Conservation (phyloP, 1,139 yeast species). For the Starmera stellimalicola region DNA sequence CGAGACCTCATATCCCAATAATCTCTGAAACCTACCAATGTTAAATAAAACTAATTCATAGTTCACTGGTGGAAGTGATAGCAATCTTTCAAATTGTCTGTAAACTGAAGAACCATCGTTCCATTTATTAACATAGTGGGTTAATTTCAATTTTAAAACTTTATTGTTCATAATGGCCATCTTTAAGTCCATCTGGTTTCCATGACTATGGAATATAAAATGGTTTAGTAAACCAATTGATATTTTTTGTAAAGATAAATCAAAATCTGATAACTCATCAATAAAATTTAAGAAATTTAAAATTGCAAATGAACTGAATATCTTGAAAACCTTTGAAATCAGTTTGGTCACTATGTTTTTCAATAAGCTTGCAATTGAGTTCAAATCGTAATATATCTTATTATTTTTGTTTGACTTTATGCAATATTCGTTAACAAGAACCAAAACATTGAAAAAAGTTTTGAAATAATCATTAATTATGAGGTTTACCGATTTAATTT, state of each 20-base stretch:
- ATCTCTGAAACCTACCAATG: conserved; percentile 1
- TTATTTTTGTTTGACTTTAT: conserved; percentile 6
- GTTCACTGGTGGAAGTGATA: conserved; percentile 9
- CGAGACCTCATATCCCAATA: conserved; percentile 5
- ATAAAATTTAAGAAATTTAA: conserved; percentile 27
- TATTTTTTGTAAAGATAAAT: conserved; percentile 22
- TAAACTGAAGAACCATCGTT: conserved; percentile 23
- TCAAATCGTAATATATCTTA: conserved; percentile 13
- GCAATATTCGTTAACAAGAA: conserved; percentile 20
- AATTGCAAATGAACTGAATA: conserved; percentile 30
- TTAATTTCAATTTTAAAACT: conserved; percentile 18
- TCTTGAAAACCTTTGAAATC: conserved; percentile 19
- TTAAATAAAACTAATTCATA: conserved; percentile 4
- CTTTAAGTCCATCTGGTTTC: conserved; percentile 7
- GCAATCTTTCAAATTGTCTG: conserved; percentile 12
- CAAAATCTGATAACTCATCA: conserved; percentile 20
- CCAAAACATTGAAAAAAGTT: conserved; percentile 22
- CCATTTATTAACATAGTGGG: conserved; percentile 22
- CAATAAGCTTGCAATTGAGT: conserved; percentile 10
- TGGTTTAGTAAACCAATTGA: conserved; percentile 24
- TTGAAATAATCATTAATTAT: conserved; percentile 23
- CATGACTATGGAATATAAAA: conserved; percentile 21
- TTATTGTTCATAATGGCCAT: conserved; percentile 16
- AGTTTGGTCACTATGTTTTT: conserved; percentile 15
- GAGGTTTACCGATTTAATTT: conserved; percentile 21